A percentile compares a stretch with the other conserved stretches of the same genome.
These are phyloP conservation scores for Trebouxia sp. DNA, from an alignment of 139 green algal genomes.

Conservation along the genomic window DNA sequence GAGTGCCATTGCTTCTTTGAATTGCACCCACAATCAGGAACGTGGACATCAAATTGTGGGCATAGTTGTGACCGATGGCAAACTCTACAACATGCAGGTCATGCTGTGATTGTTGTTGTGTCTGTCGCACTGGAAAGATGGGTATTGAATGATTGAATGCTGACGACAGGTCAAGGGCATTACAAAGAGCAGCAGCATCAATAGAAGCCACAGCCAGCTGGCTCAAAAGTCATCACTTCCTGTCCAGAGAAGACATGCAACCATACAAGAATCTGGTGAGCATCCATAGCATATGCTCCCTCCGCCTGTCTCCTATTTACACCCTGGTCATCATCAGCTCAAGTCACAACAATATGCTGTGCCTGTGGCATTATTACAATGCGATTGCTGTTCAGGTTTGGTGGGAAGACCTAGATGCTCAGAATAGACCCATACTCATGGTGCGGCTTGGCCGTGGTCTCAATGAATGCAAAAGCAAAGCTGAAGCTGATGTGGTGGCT, in stretches of 20 bases:
- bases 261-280: conserved; percentile 21
- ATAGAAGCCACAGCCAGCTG: conserved; percentile 18
- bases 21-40: background rate
- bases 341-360: background rate
- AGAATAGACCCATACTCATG: conserved; percentile 13
- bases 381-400: conserved; percentile 4
- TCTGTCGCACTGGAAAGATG: too few species aligned
- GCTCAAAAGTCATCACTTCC: conserved; percentile 19
- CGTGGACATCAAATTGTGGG: background rate
- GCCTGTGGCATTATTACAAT: background rate
- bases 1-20: background rate
- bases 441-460: conserved; percentile 12
- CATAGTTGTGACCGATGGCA: background rate
- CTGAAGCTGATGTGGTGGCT: conserved; percentile 3
- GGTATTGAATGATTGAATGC: too few species aligned
- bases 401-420: conserved; percentile 11
- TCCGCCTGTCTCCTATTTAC: background rate
- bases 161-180: conserved; percentile 16
- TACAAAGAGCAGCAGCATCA: background rate
- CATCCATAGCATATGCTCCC: background rate
- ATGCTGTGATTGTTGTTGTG: too few species aligned
- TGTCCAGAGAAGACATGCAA: background rate
- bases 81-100: background rate
- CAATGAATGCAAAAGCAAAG: conserved; percentile 11
- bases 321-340: background rate